phyloP scores from a whole-genome alignment of 164 flowering plant species.

The Aristolochia fimbriata region DNA sequence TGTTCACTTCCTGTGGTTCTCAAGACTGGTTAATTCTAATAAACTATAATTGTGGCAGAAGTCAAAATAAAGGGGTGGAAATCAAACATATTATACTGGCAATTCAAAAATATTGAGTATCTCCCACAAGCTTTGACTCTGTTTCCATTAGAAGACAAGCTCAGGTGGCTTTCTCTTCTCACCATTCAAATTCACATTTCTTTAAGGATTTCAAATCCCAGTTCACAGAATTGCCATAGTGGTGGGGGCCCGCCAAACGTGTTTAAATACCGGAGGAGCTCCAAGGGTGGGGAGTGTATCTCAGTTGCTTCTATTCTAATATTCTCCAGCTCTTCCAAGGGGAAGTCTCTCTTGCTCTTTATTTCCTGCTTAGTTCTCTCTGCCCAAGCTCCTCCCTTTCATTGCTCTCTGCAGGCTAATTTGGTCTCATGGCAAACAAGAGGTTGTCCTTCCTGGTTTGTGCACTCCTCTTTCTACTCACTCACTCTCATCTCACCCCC shows the following conservation, averaged over 20 bases:
- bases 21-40: not conserved
- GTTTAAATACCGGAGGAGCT: not conserved
- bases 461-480: no score
- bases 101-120: not conserved
- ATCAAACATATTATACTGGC: not conserved
- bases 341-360: not conserved
- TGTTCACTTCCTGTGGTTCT: not conserved
- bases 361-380: not conserved
- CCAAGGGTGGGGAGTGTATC: not conserved
- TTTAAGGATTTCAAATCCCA: not conserved
- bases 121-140: slow-evolving; percentile 1
- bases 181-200: not conserved
- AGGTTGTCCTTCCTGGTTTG: no score
- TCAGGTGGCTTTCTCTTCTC: not conserved
- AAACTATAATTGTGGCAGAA: not conserved
- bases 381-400: not conserved
- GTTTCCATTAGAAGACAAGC: not conserved
- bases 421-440: not conserved
- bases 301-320: not conserved
- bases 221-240: not conserved
- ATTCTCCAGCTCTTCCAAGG: not conserved
- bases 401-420: not conserved
- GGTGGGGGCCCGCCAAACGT: slow-evolving; percentile 2
- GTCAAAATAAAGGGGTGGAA: not conserved
- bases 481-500: no score